These are phyloP conservation scores for Phytophthora pseudosyringae DNA, from an alignment of 352 stramenopile genomes.

Conservation along the genomic window DNA sequence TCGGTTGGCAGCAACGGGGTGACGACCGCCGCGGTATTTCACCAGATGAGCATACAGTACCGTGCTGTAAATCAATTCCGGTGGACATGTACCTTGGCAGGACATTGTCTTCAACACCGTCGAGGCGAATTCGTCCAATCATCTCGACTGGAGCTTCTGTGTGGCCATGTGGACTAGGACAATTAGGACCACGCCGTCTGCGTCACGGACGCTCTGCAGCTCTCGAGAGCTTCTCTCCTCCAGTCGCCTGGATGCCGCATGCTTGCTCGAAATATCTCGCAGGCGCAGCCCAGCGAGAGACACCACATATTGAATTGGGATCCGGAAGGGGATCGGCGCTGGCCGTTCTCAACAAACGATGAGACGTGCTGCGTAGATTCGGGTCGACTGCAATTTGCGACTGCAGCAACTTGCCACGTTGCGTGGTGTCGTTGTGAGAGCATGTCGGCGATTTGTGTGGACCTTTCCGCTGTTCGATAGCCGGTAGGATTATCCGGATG, in stretches of 20 bases:
- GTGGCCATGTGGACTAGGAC: conserved; percentile 14
- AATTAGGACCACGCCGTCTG: conserved; percentile 8
- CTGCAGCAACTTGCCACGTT: conserved; percentile 11
- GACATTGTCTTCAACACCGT: not conserved
- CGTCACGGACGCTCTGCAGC: conserved; percentile 4
- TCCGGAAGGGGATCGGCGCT: conserved; percentile 19
- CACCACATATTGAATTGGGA: conserved; percentile 22
- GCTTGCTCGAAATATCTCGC: conserved; percentile 30
- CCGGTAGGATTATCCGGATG: not conserved
- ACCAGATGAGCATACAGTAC: conserved; percentile 25
- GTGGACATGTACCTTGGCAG: conserved; percentile 4
- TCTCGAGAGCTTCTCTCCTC: not conserved
- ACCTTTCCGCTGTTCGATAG: conserved; percentile 35
- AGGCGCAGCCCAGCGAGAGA: conserved; percentile 19
- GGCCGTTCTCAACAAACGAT: conserved; percentile 23
- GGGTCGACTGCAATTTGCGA: conserved; percentile 4
- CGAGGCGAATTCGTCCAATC: conserved; percentile 16
- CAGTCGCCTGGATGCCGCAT: not conserved
- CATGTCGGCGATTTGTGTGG: conserved; percentile 12
- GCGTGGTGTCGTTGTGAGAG: conserved; percentile 10
- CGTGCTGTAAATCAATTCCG: conserved; percentile 32
- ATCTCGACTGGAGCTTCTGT: conserved; percentile 4
- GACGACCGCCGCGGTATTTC: conserved; percentile 15
- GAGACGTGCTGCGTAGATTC: conserved; percentile 3
- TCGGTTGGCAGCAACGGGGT: conserved; percentile 16